Base-by-base conservation (phyloP, 805 yeast species). In the Ogataea populi-albae region DNA sequence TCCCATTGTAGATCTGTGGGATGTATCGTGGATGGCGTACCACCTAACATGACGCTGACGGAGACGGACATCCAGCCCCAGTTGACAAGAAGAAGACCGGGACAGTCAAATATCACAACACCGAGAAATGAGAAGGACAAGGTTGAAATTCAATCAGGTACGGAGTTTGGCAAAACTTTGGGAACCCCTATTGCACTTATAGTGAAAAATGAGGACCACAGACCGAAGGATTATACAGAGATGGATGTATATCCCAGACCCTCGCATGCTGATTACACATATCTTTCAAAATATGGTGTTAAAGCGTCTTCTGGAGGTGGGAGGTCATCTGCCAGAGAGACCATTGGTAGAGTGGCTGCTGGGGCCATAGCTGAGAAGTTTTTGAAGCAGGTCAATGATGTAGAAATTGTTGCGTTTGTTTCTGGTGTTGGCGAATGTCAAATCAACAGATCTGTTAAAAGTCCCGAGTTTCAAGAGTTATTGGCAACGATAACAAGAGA, bases 291-390 rank as follows among this genome's bases (percentile, higher is more conserved):
- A 65, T 93, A 93, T 66, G 95, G 96, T 27, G 73, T 80, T 50
- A 93, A 93, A 66, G 94, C 97, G 4, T 77, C 95, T 4, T 82
- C 94, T 23, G 98, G 98, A 34, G 98, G 98, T 56, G 98, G 98
- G 45, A 79, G 98, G 59, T 84, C 97, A 9, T 79, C 91, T 29
- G 98, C 98, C 6, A 79, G 98, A 64, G 98, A 93, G 66, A 93
- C 98, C 27, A 93, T 93, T 53, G 98, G 98, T 39, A 79, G 98
- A 64, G 98, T 93, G 35, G 98, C 98, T 31, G 98, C 97, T 6
- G 97, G 97, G 56, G 98, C 96, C 34, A 80, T 93, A 62, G 98
- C 98, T 32, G 98, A 93, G 64, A 91, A 89, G 66, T 81, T 86
- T 46, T 73, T 93, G 55, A 57, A 66, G 32, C 79, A 82, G 50